Base-by-base conservation (phyloP, 164 flowering plant species). In the Cinnamomum micranthum region DNA sequence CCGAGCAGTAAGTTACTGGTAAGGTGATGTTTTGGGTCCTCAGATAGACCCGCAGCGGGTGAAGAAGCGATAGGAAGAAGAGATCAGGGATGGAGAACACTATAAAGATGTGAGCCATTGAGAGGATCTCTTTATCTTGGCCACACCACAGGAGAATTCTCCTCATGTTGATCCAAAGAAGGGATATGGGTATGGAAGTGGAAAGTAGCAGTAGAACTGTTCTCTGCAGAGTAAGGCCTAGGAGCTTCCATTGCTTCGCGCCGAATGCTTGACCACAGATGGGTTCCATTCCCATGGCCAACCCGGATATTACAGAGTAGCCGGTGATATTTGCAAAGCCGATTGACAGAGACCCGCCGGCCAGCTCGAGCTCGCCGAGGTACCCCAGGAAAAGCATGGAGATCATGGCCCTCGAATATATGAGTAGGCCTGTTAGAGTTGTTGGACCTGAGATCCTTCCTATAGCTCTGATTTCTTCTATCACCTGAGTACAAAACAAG, bases 261-360 rank as follows among this genome's bases (percentile, higher is more conserved):
- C 97, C 97, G 25, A 87, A 89, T 69, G 98, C 97, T 83, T 94
- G 98, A 10, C 94, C 97, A 70, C 98, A 94, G 68, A 94, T 90
- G 73, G 98, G 98, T 78, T 94, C 98, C 98, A 94, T 92, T 60
- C 98, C 98, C 98, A 94, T 90, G 74, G 98, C 94, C 41, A 94
- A 69, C 14, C 98, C 98, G 19, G 96, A 90, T 80, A 94, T 83
- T 27, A 94, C 91, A 3, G 98, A 94, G 87, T 94, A 94, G 58
- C 98, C 98, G 19, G 98, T 94, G 76, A 94, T 94, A 80, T 94
- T 94, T 2, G 98, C 96, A 65, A 94, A 88, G 63, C 97, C 98
- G 50, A 94, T 91, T 35, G 97, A 80, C n/a, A 94, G 87, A 6
- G 98, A 89, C 28, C 98, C 98, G 0, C 92, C 96, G 1, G 98